A percentile compares a stretch with the other conserved stretches of the same genome.
Evolutionary conservation across 2,329 filamentous ascomycete species (phyloP).

Genomic region (Hymenoscyphus albidus): DNA sequence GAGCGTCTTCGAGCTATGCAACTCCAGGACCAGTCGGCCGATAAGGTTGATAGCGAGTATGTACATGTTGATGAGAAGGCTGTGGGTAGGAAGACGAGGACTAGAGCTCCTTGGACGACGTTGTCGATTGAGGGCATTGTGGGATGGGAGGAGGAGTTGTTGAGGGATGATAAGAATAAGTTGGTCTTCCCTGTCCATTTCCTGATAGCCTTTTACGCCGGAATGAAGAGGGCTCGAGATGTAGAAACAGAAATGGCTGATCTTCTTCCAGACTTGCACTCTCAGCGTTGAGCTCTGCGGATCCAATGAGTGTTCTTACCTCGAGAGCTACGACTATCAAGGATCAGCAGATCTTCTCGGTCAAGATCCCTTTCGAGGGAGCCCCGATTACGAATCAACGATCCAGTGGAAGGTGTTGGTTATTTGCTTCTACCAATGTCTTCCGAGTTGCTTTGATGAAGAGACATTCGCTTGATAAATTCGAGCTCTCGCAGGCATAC

Average conservation of each 20-base stretch:
- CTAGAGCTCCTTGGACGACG: conserved; percentile 32
- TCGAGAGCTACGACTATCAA: conserved; percentile 59
- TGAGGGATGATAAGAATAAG: conserved; percentile 65
- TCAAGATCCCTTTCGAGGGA: conserved; percentile 78
- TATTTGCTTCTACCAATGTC: conserved; percentile 88
- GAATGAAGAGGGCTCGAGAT: too few species aligned
- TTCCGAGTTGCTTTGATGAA: conserved; percentile 88
- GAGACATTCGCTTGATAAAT: conserved; percentile 70
- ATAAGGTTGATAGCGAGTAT: conserved; percentile 45
- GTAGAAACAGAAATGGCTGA: too few species aligned
- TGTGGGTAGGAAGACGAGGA: conserved; percentile 28
- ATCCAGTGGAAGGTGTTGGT: conserved; percentile 80
- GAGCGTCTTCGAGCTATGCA: conserved; percentile 45
- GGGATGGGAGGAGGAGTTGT: conserved; percentile 58
- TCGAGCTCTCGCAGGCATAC: conserved; percentile 84
- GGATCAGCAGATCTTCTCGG: conserved; percentile 78
- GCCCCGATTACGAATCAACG: conserved; percentile 81
- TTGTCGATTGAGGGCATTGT: conserved; percentile 50
- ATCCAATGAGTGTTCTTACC: conserved; percentile 62
- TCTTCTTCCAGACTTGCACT: conserved; percentile 60
- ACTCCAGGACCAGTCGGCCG: conserved; percentile 34
- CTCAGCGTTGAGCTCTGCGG: conserved; percentile 64
- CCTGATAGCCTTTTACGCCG: too few species aligned
- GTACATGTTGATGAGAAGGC: conserved; percentile 46
- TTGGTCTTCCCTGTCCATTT: conserved; percentile 30